A percentile compares a stretch with the other conserved stretches of the same genome.
phyloP scores from a whole-genome alignment of 257 asterid genomes.

The Solanum sitiens region DNA sequence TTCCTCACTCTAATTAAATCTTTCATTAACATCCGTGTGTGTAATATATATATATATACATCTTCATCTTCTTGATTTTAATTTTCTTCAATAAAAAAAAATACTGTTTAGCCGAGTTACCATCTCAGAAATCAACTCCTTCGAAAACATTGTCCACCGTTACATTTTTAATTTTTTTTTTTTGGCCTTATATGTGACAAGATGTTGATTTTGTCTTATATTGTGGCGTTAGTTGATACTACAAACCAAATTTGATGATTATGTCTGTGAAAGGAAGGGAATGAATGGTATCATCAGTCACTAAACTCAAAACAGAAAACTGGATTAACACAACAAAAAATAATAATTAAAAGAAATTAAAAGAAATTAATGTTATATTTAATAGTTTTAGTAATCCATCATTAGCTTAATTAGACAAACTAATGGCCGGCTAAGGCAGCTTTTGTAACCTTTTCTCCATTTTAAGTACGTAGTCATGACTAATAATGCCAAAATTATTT shows the following conservation, averaged over 20 bases:
- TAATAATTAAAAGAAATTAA: background rate
- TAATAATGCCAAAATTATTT: background rate
- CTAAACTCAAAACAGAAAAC: constrained; percentile 10
- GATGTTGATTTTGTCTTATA: constrained; percentile 32
- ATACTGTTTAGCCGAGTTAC: too few species aligned
- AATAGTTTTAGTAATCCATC: constrained; percentile 8
- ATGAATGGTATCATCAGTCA: constrained; percentile 25
- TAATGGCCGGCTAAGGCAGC: constrained; percentile 64
- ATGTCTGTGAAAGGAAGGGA: constrained; percentile 13
- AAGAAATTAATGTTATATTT: background rate
- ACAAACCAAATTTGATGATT: constrained; percentile 6
- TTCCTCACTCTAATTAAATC: background rate
- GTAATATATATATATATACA: background rate
- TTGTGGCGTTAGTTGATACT: constrained; percentile 15
- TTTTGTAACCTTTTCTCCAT: constrained; percentile 30
- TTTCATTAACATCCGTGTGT: background rate
- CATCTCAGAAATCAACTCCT: too few species aligned
- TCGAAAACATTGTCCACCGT: background rate
- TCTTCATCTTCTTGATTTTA: too few species aligned
- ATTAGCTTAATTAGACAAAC: constrained; percentile 25
- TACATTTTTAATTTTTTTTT: background rate
- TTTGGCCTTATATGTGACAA: background rate
- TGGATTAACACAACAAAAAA: background rate
- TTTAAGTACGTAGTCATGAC: background rate
- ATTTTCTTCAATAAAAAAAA: background rate